A percentile compares a stretch with the other conserved stretches of the same genome.
Evolutionary conservation across 2,329 filamentous ascomycete species (phyloP).

Genomic region (Epichloe elymi): DNA sequence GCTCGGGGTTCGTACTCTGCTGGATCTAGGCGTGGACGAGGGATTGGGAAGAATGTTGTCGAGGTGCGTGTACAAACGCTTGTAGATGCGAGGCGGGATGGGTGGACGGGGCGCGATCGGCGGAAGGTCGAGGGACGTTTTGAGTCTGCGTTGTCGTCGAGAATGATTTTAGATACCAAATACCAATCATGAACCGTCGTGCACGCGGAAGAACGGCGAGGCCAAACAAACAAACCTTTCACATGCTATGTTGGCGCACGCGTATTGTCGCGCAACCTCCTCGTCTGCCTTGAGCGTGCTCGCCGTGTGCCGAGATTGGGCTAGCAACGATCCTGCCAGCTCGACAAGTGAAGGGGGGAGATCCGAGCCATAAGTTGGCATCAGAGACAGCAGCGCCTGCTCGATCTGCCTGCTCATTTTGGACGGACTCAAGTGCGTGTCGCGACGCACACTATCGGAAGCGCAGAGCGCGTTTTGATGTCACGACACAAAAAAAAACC

Average conservation of each 20-base stretch:
- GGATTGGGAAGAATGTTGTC: constrained; percentile 52
- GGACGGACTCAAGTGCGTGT: neutral
- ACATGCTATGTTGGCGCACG: constrained; percentile 81
- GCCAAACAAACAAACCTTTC: constrained; percentile 43
- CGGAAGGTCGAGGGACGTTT: constrained; percentile 63
- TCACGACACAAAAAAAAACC: no score
- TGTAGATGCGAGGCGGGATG: constrained; percentile 68
- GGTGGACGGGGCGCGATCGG: constrained; percentile 64
- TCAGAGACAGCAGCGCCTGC: constrained; percentile 56
- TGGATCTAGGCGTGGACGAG: constrained; percentile 18
- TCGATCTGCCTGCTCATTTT: constrained; percentile 64
- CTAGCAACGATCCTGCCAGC: constrained; percentile 59
- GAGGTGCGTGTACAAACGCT: constrained; percentile 69
- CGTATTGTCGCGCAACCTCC: constrained; percentile 73
- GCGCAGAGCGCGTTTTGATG: no score
- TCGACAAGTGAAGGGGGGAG: constrained; percentile 58
- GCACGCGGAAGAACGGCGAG: neutral
- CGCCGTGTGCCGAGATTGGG: constrained; percentile 67
- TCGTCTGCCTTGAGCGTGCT: constrained; percentile 71
- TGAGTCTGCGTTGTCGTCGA: constrained; percentile 40
- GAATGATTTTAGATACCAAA: no score
- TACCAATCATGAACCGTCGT: constrained; percentile 5
- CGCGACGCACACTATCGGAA: neutral
- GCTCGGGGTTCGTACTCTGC: constrained; percentile 20
- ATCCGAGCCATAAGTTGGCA: constrained; percentile 57